Percentiles rank a stretch among this genome's conserved stretches.
Conservation (phyloP, 1,284 basidiomycete species). For the Apiotrichum laibachii region DNA sequence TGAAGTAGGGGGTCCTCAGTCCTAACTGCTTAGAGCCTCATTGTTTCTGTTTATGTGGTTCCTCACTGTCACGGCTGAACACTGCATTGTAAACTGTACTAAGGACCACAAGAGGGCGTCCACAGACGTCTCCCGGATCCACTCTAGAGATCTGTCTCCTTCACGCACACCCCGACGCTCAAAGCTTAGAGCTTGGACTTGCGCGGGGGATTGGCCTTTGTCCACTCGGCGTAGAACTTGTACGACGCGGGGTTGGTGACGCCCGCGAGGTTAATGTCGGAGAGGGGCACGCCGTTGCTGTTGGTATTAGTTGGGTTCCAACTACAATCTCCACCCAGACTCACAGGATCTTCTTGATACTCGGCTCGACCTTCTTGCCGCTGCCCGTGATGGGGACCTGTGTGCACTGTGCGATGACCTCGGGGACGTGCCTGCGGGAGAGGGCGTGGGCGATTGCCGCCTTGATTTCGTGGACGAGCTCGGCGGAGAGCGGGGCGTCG, state of each 20-base stretch:
- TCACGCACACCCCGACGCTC: not conserved
- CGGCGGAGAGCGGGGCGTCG: conserved; percentile 15
- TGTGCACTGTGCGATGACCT: conserved; percentile 33
- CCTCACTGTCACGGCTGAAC: no score
- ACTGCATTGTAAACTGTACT: no score
- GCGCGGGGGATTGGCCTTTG: conserved; percentile 1
- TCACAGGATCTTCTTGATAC: conserved; percentile 21
- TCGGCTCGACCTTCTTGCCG: conserved; percentile 25
- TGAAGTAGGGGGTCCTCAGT: no score
- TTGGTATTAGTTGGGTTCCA: not conserved
- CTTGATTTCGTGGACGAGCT: conserved; percentile 29
- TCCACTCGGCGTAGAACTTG: conserved; percentile 19
- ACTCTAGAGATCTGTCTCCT: no score
- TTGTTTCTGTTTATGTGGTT: no score
- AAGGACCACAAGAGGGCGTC: no score
- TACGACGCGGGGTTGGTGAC: conserved; percentile 20
- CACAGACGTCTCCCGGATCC: no score
- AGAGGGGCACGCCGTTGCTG: conserved; percentile 18
- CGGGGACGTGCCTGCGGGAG: conserved; percentile 39
- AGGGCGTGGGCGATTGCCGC: conserved; percentile 29
- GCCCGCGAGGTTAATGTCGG: conserved; percentile 17
- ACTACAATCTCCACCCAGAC: not conserved
- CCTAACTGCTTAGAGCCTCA: no score
- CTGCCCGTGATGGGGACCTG: conserved; percentile 18
- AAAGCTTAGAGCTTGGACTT: conserved; percentile 5